phyloP scores from a whole-genome alignment of 164 flowering plant species.

The Magnolia officinalis region DNA sequence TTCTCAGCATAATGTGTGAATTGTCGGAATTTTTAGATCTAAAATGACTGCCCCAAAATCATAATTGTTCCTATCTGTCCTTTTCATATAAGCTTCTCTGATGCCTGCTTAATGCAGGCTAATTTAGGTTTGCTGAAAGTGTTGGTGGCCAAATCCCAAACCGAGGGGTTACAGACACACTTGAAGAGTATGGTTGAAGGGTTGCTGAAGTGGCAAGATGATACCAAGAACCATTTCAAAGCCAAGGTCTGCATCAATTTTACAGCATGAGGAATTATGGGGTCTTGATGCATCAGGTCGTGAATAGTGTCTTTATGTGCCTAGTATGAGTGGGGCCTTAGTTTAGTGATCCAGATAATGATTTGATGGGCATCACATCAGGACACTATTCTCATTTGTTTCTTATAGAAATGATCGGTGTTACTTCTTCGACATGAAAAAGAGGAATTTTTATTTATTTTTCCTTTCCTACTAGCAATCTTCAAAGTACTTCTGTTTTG shows the following conservation, averaged over 20 bases:
- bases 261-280: not conserved
- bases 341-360: too few relatives aligned
- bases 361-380: too few relatives aligned
- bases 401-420: too few relatives aligned
- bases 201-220: conserved; percentile 78
- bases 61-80: not conserved
- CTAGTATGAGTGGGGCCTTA: too few relatives aligned
- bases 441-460: not conserved
- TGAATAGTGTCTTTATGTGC: not conserved
- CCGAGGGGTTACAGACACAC: conserved; percentile 66
- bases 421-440: too few relatives aligned
- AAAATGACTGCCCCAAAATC: not conserved
- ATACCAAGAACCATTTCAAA: conserved; percentile 75
- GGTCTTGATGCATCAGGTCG: not conserved
- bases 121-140: conserved; percentile 89
- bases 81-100: conserved; percentile 4
- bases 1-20: not conserved
- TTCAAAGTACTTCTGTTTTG: not conserved
- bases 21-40: not conserved
- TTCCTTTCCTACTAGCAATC: not conserved
- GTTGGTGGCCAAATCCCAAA: conserved; percentile 79
- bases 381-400: too few relatives aligned
- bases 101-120: conserved; percentile 52
- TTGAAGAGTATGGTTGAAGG: conserved; percentile 77
- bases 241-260: conserved; percentile 60